A percentile compares a stretch with the other conserved stretches of the same genome.
These are phyloP conservation scores for Dioszegia crocea DNA, from an alignment of 768 basidiomycete species.

Conservation along the genomic window DNA sequence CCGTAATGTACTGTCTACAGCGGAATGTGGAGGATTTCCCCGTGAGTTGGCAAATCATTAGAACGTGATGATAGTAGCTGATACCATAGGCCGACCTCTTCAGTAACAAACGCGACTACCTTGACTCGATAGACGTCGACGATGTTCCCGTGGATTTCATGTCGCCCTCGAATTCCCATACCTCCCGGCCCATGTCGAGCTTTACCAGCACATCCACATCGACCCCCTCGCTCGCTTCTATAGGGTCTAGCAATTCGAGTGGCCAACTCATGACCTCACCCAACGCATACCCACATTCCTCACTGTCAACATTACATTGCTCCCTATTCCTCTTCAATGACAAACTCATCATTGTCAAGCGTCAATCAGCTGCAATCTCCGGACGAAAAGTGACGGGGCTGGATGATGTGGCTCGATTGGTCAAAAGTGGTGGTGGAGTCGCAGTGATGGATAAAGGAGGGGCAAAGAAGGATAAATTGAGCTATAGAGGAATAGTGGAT, in stretches of 20 bases:
- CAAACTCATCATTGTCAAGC: conserved; percentile 83
- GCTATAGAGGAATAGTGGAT: conserved; percentile 78
- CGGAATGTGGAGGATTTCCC: conserved; percentile 87
- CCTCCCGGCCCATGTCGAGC: conserved; percentile 40
- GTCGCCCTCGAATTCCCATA: conserved; percentile 8
- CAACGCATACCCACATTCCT: not conserved
- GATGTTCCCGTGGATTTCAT: conserved; percentile 54
- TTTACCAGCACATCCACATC: conserved; percentile 55
- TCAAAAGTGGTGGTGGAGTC: conserved; percentile 60
- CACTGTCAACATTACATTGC: conserved; percentile 61
- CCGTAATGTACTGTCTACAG: conserved; percentile 78
- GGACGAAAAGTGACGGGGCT: conserved; percentile 54
- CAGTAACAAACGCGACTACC: conserved; percentile 76
- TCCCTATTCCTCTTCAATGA: conserved; percentile 92
- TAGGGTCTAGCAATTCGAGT: conserved; percentile 21
- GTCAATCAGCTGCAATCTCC: conserved; percentile 53
- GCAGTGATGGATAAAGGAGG: conserved; percentile 59
- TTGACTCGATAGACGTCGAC: conserved; percentile 91
- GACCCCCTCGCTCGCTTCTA: conserved; percentile 23
- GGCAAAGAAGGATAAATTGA: conserved; percentile 71
- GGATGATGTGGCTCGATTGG: conserved; percentile 59
- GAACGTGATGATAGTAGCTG: not conserved
- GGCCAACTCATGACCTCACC: conserved; percentile 7
- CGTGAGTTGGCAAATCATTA: conserved; percentile 32
- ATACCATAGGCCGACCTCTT: conserved; percentile 64